Percentiles rank a stretch among this genome's conserved stretches.
These are phyloP conservation scores for Penicillium alfredii DNA, from an alignment of 495 filamentous ascomycete species.

Conservation along the genomic window DNA sequence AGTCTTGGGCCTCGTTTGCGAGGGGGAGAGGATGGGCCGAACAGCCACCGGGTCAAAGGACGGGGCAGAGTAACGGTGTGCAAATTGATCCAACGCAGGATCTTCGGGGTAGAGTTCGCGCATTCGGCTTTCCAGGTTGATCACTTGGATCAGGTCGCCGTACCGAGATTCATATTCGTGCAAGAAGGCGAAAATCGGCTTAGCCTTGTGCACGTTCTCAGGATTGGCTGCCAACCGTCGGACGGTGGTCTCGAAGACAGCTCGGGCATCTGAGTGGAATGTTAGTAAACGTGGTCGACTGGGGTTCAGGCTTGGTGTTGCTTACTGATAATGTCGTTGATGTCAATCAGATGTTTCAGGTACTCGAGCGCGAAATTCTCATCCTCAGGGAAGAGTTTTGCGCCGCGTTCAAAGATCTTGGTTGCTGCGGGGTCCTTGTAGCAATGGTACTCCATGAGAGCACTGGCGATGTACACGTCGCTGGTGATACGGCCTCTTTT, in stretches of 20 bases:
- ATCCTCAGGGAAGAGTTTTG: slow-evolving; percentile 87
- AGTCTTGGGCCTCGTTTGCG: slow-evolving; percentile 64
- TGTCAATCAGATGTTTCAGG: slow-evolving; percentile 83
- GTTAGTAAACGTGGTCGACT: slow-evolving; percentile 13
- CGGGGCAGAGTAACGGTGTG: slow-evolving; percentile 62
- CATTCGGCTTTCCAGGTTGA: slow-evolving; percentile 89
- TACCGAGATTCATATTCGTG: slow-evolving; percentile 93
- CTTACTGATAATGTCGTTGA: slow-evolving; percentile 91
- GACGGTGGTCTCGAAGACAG: slow-evolving; percentile 89
- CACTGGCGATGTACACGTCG: slow-evolving; percentile 88
- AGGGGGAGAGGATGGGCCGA: slow-evolving; percentile 75
- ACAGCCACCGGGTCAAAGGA: slow-evolving; percentile 70
- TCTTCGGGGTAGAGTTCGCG: slow-evolving; percentile 85
- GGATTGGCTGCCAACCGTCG: slow-evolving; percentile 67
- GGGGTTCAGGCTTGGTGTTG: slow-evolving; percentile 14
- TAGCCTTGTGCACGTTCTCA: slow-evolving; percentile 65
- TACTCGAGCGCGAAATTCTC: slow-evolving; percentile 90
- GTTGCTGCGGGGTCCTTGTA: slow-evolving; percentile 88
- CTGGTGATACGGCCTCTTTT: slow-evolving; percentile 79
- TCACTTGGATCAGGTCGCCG: slow-evolving; percentile 82
- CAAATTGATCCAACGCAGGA: slow-evolving; percentile 66
- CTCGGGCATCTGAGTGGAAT: slow-evolving; percentile 68
- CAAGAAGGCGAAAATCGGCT: slow-evolving; percentile 80
- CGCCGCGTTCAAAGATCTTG: slow-evolving; percentile 91
- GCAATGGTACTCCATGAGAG: slow-evolving; percentile 88